These are phyloP conservation scores for Suillus sp. DNA, from an alignment of 768 basidiomycete genomes.

Conservation along the genomic window DNA sequence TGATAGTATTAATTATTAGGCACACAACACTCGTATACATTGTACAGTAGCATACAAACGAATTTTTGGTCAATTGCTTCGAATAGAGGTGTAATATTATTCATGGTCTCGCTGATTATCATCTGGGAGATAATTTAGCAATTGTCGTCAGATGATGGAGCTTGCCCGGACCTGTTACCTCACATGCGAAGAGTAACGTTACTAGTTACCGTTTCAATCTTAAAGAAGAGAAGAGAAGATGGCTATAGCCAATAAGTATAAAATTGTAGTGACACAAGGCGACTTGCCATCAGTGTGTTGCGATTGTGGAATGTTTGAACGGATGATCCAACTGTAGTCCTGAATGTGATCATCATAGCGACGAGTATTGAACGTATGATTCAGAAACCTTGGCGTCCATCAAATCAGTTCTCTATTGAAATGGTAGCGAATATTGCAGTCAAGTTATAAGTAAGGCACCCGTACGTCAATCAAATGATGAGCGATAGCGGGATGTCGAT, in stretches of 20 bases:
- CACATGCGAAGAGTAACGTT: background rate
- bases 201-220: background rate
- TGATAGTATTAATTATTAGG: background rate
- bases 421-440: background rate
- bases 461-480: background rate
- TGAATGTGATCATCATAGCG: background rate
- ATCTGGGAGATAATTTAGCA: background rate
- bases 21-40: background rate
- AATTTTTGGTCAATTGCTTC: background rate
- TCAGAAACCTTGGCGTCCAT: background rate
- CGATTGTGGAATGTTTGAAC: background rate
- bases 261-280: background rate
- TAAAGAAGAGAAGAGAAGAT: background rate
- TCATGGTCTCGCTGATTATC: background rate
- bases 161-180: background rate
- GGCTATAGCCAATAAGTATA: background rate
- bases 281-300: background rate
- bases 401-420: background rate
- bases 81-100: background rate
- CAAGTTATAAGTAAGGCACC: background rate
- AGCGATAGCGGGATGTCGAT: background rate
- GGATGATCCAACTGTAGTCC: background rate
- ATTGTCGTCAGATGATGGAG: background rate
- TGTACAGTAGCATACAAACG: background rate
- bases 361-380: background rate